phyloP scores from a whole-genome alignment of 495 filamentous ascomycete genomes.

The Articulospora tetracladia region DNA sequence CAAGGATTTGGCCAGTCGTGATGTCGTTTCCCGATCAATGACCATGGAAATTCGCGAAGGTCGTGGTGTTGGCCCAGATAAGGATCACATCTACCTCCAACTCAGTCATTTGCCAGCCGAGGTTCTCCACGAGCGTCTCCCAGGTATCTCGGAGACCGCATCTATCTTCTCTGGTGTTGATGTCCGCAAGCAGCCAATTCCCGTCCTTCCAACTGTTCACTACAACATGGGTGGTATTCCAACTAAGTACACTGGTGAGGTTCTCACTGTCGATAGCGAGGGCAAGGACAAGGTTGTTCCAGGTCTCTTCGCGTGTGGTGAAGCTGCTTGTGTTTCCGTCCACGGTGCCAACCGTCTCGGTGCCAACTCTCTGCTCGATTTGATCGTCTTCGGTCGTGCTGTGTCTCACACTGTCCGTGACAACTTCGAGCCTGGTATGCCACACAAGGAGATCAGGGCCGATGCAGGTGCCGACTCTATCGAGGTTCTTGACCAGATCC shows the following conservation, averaged over 20 bases:
- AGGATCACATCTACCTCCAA: conserved; percentile 97
- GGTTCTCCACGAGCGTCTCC: conserved; percentile 90
- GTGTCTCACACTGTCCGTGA: conserved; percentile 95
- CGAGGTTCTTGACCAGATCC: conserved; percentile 77
- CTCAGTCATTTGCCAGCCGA: conserved; percentile 89
- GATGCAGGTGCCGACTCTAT: conserved; percentile 79
- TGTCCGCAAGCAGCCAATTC: conserved; percentile 93
- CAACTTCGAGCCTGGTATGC: conserved; percentile 73
- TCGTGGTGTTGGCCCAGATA: conserved; percentile 90
- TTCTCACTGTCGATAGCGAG: conserved; percentile 74
- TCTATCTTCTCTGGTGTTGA: conserved; percentile 96
- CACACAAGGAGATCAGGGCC: conserved; percentile 63
- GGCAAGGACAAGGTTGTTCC: conserved; percentile 92
- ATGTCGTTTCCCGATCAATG: conserved; percentile 95
- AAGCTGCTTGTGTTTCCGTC: conserved; percentile 95
- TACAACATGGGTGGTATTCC: conserved; percentile 99
- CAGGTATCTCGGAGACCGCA: conserved; percentile 97
- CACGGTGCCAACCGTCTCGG: conserved; percentile 97
- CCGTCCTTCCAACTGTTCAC: conserved; percentile 94
- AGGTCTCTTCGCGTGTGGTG: conserved; percentile 93
- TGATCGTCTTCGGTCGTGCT: conserved; percentile 95
- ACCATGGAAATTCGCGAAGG: conserved; percentile 96
- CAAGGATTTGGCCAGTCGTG: conserved; percentile 91
- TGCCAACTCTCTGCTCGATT: conserved; percentile 95
- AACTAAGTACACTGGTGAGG: conserved; percentile 94